These are phyloP conservation scores for Botrytis fabae DNA, from an alignment of 2,329 filamentous ascomycete species.

Conservation along the genomic window DNA sequence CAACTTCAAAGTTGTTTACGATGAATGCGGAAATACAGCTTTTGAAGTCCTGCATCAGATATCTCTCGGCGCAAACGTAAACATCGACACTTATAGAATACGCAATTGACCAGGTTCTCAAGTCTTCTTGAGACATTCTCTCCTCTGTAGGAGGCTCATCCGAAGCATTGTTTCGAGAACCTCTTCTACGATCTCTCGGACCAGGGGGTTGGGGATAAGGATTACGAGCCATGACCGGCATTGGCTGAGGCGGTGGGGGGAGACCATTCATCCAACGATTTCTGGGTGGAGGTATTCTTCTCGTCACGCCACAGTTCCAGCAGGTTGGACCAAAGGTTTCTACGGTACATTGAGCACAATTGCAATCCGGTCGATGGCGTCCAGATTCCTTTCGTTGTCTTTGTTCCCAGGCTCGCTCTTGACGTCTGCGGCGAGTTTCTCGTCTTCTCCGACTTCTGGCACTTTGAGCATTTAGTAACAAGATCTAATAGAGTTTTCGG, in stretches of 20 bases:
- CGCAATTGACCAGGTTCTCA: slow-evolving; percentile 50
- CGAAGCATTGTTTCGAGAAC: slow-evolving; percentile 27
- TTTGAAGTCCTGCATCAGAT: slow-evolving; percentile 50
- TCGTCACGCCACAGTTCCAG: slow-evolving; percentile 45
- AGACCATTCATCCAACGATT: slow-evolving; percentile 30
- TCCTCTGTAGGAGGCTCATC: slow-evolving; percentile 31
- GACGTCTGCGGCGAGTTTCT: slow-evolving; percentile 42
- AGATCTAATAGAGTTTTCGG: background rate
- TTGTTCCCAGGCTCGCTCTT: slow-evolving; percentile 44
- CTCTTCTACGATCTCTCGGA: slow-evolving; percentile 29
- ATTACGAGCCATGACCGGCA: slow-evolving; percentile 30
- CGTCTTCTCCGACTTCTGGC: slow-evolving; percentile 41
- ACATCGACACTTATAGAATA: slow-evolving; percentile 52
- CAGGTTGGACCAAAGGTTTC: slow-evolving; percentile 43
- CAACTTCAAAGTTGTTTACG: slow-evolving; percentile 46
- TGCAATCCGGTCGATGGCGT: slow-evolving; percentile 48
- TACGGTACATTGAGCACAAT: slow-evolving; percentile 46
- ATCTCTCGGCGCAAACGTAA: slow-evolving; percentile 52
- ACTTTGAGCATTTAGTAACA: slow-evolving; percentile 28
- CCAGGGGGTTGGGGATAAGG: slow-evolving; percentile 28
- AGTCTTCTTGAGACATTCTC: slow-evolving; percentile 46
- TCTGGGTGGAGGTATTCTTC: slow-evolving; percentile 36
- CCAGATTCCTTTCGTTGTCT: slow-evolving; percentile 48
- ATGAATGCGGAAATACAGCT: slow-evolving; percentile 45
- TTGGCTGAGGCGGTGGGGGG: slow-evolving; percentile 28